Evolutionary conservation across 371 early-diverging fungal genomes (phyloP).

Genomic region (Dichotomocladium elegans): DNA sequence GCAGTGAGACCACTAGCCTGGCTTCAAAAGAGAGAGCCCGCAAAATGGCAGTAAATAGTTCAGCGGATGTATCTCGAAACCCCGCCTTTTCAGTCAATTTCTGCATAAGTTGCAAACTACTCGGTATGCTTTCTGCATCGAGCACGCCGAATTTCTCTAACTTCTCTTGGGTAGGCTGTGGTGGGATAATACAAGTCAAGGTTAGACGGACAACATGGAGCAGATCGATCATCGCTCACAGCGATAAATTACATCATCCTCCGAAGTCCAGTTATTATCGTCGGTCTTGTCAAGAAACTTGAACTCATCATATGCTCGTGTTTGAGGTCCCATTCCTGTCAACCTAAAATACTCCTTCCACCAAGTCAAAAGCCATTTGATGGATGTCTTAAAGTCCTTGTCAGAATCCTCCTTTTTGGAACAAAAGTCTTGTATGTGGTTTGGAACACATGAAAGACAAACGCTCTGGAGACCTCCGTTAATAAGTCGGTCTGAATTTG

Average conservation of each 20-base stretch:
- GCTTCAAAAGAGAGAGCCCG: slow-evolving; percentile 51
- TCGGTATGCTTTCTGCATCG: slow-evolving; percentile 18
- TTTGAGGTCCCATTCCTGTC: slow-evolving; percentile 38
- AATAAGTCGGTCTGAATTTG: background rate
- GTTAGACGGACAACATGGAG: background rate
- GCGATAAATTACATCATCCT: background rate
- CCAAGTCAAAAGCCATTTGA: slow-evolving; percentile 55
- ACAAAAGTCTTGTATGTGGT: slow-evolving; percentile 18
- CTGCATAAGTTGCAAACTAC: slow-evolving; percentile 17
- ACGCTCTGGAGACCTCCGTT: slow-evolving; percentile 8
- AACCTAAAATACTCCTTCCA: slow-evolving; percentile 52
- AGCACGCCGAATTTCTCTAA: slow-evolving; percentile 6
- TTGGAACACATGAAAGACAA: slow-evolving; percentile 28
- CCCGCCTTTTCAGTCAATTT: slow-evolving; percentile 18
- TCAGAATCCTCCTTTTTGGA: slow-evolving; percentile 9
- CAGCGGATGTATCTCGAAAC: slow-evolving; percentile 47
- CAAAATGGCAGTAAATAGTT: slow-evolving; percentile 58
- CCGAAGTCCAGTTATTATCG: slow-evolving; percentile 7
- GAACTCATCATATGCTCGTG: slow-evolving; percentile 29
- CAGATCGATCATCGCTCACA: no score
- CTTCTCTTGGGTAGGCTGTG: background rate
- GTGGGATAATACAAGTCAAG: background rate
- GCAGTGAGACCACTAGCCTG: slow-evolving; percentile 64
- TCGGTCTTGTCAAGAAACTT: slow-evolving; percentile 11
- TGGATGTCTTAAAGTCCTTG: slow-evolving; percentile 7